phyloP scores from a whole-genome alignment of 495 filamentous ascomycete species.

The Penicillium coprophilum region DNA sequence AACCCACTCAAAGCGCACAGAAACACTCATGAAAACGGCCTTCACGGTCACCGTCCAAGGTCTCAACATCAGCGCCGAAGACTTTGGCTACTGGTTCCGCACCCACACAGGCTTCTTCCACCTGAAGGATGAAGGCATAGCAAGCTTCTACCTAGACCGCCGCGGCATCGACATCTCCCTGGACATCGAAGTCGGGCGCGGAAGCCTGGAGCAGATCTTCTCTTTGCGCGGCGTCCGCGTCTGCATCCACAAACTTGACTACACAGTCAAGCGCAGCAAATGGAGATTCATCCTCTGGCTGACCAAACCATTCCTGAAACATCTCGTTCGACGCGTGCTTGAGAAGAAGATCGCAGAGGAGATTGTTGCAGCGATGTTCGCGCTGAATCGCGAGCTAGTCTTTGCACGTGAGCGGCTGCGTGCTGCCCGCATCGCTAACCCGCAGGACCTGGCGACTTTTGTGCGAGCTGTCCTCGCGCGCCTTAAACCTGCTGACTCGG shows the following conservation, averaged over 20 bases:
- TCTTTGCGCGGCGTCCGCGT: constrained; percentile 73
- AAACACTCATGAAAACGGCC: constrained; percentile 62
- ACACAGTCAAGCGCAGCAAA: constrained; percentile 68
- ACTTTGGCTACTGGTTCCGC: constrained; percentile 77
- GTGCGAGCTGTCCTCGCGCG: constrained; percentile 76
- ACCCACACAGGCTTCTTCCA: constrained; percentile 68
- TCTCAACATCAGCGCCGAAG: constrained; percentile 75
- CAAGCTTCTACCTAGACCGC: constrained; percentile 78
- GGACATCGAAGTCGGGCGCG: constrained; percentile 75
- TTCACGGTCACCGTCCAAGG: constrained; percentile 77
- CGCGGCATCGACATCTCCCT: constrained; percentile 83
- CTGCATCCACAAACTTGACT: constrained; percentile 82
- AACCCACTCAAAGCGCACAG: constrained; percentile 66
- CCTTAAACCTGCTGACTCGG: constrained; percentile 68
- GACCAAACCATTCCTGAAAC: constrained; percentile 79
- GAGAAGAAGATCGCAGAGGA: constrained; percentile 74
- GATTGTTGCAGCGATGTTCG: constrained; percentile 66
- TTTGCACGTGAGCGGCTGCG: constrained; percentile 84
- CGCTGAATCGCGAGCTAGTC: constrained; percentile 78
- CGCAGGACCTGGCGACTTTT: constrained; percentile 76
- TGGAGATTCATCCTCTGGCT: constrained; percentile 78
- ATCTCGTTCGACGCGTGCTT: constrained; percentile 72
- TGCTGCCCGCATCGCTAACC: constrained; percentile 79
- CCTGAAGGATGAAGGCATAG: constrained; percentile 78
- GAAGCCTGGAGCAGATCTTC: constrained; percentile 75